Evolutionary conservation across 768 basidiomycete species (phyloP), one percentile per base, ranked within the genome.

Genomic region (Hebeloma cylindrosporum): DNA sequence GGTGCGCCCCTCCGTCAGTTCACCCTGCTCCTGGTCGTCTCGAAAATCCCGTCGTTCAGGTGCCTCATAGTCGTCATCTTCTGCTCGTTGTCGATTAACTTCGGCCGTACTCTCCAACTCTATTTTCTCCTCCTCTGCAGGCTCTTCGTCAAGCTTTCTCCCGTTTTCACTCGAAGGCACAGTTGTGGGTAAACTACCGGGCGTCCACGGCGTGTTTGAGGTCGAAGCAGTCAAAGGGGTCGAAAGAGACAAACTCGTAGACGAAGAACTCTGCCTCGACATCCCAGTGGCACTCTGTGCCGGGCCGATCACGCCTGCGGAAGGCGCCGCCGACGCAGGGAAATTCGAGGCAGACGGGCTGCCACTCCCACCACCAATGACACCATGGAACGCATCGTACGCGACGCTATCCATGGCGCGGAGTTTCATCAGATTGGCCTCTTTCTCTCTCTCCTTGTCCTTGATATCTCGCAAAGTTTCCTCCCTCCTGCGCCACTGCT

Each of bases 341-440:
- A n/a, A n/a, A n/a, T n/a, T n/a, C n/a, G 47, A 21, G 13, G 43
- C 27, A 17, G 48, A 30, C 5, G 67, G 71, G 0, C 82, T 74
- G 1, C 82, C 79, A 59, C 26, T 44, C 29, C 38, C 48, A 35
- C 66, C 39, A 6, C 20, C 70, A 28, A 33, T 34, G 1, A 83
- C 75, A 1, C 82, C 79, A 60, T 90, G 83, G 69, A 91, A 93
- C 2, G 88, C 84, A 56, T 93, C 89, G 59, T 79, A 91, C 1
- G 85, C 77, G 17, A 71, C 68, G 2, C 76, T 59, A 52, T 70
- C 67, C 31, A 60, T 64, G 34, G 64, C 65, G 18, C 77, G 65
- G 22, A 67, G 65, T 26, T 74, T 71, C 47, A 72, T 66, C 36
- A 60, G 29, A 29, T 51, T 54, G 26, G 49, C 39, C 40, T 59